Evolutionary conservation across 768 basidiomycete genomes (phyloP).

Genomic region (Suillus tomentosus): DNA sequence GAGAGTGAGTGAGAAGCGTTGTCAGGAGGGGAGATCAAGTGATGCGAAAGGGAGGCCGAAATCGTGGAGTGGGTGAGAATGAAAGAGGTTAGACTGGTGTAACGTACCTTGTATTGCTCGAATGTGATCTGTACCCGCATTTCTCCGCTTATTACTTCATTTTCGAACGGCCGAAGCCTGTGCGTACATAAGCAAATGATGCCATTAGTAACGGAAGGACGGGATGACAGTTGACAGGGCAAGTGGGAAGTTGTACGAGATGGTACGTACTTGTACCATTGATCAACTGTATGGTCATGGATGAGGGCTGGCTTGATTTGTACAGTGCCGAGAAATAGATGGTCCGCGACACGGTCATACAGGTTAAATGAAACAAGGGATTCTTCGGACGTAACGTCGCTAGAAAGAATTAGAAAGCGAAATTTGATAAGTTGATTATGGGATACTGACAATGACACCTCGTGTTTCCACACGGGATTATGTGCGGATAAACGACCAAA

Average conservation of each 20-base stretch:
- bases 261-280: slow-evolving; percentile 89
- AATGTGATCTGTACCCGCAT: slow-evolving; percentile 94
- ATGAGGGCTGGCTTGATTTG: slow-evolving; percentile 89
- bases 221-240: slow-evolving; percentile 18
- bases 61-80: slow-evolving; percentile 29
- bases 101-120: slow-evolving; percentile 82
- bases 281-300: slow-evolving; percentile 95
- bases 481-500: slow-evolving; percentile 71
- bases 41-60: slow-evolving; percentile 26
- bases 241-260: slow-evolving; percentile 20
- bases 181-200: slow-evolving; percentile 12
- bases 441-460: slow-evolving; percentile 89
- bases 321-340: slow-evolving; percentile 86
- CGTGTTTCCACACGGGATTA: slow-evolving; percentile 99
- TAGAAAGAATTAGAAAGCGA: slow-evolving; percentile 37
- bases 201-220: slow-evolving; percentile 20
- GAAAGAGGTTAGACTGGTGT: slow-evolving; percentile 20
- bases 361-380: slow-evolving; percentile 86
- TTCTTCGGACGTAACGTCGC: slow-evolving; percentile 91
- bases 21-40: slow-evolving; percentile 20
- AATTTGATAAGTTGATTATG: slow-evolving; percentile 15
- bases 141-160: slow-evolving; percentile 87
- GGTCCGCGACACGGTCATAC: slow-evolving; percentile 85
- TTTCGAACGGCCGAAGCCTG: slow-evolving; percentile 75
- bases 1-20: slow-evolving; percentile 19